phyloP scores from a whole-genome alignment of 2,329 filamentous ascomycete species.

The Bipolaris gigantea region DNA sequence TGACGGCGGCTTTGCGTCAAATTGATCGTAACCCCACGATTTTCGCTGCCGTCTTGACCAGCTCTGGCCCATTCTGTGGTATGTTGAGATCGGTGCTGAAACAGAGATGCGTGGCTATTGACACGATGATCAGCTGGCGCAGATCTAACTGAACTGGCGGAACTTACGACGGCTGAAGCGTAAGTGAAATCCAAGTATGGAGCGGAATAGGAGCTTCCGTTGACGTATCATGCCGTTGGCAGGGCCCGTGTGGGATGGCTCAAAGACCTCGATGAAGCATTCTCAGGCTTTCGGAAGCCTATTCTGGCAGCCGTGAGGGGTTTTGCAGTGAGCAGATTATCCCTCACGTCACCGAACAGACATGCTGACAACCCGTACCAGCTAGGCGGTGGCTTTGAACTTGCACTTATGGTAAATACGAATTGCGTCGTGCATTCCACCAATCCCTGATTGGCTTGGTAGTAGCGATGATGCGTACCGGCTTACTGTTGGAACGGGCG shows the following conservation, averaged over 20 bases:
- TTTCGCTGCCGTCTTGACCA: constrained; percentile 65
- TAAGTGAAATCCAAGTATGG: not conserved
- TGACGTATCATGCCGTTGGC: not conserved
- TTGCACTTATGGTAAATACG: constrained; percentile 76
- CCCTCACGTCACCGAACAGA: not conserved
- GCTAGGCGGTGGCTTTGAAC: constrained; percentile 89
- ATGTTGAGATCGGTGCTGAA: constrained; percentile 34
- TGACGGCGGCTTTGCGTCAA: constrained; percentile 30
- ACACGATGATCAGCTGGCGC: constrained; percentile 66
- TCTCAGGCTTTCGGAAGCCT: constrained; percentile 81
- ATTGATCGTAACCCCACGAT: constrained; percentile 23
- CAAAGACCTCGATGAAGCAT: constrained; percentile 83
- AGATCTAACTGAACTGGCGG: constrained; percentile 96
- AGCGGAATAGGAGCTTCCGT: not conserved
- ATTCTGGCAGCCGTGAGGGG: constrained; percentile 91
- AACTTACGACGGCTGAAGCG: constrained; percentile 80
- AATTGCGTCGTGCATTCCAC: constrained; percentile 41
- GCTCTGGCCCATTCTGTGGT: constrained; percentile 73
- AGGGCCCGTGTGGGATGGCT: constrained; percentile 82
- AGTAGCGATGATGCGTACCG: constrained; percentile 5
- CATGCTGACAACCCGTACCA: constrained; percentile 13
- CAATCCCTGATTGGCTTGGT: not conserved
- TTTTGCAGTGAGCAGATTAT: constrained; percentile 59
- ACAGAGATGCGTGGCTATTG: not conserved
- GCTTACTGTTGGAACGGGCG: not conserved